Evolutionary conservation across 805 yeast genomes (phyloP).

Genomic region (Lachancea sp.): DNA sequence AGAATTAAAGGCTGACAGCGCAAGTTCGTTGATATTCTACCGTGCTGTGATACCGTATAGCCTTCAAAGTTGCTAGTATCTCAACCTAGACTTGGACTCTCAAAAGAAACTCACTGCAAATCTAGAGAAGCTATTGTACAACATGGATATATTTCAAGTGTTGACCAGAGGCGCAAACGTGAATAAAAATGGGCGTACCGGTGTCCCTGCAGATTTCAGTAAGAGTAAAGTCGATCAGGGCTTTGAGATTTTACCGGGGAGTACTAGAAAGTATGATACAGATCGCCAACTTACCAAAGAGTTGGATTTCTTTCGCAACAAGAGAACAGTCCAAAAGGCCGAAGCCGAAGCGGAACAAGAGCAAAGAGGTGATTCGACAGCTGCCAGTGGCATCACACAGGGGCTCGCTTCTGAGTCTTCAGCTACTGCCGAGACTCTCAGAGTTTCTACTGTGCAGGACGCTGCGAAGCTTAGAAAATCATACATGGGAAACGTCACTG

Average conservation of each 20-base stretch:
- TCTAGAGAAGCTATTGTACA: background rate
- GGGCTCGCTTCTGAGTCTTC: conserved; percentile 12
- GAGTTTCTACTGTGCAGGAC: conserved; percentile 48
- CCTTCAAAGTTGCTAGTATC: too few relatives aligned
- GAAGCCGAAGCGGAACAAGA: conserved; percentile 19
- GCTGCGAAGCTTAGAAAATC: conserved; percentile 56
- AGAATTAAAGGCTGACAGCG: too few relatives aligned
- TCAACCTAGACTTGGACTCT: too few relatives aligned
- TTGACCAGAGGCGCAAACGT: conserved; percentile 81
- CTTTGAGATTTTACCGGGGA: conserved; percentile 3
- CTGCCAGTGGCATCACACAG: conserved; percentile 9
- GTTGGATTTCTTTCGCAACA: conserved; percentile 74
- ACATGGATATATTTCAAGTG: conserved; percentile 85
- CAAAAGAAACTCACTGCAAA: background rate
- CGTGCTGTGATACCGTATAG: too few relatives aligned
- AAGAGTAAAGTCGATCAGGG: conserved; percentile 7
- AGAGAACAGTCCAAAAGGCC: conserved; percentile 33
- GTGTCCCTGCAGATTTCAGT: conserved; percentile 23
- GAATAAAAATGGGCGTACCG: conserved; percentile 21
- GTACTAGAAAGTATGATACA: conserved; percentile 33
- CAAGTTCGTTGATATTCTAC: background rate
- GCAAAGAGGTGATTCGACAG: conserved; percentile 27
- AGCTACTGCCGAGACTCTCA: conserved; percentile 35
- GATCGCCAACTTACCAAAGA: conserved; percentile 57
- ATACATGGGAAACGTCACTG: conserved; percentile 64